Evolutionary conservation across 2,329 filamentous ascomycete species (phyloP).

Genomic region (Xylariaceae sp.): DNA sequence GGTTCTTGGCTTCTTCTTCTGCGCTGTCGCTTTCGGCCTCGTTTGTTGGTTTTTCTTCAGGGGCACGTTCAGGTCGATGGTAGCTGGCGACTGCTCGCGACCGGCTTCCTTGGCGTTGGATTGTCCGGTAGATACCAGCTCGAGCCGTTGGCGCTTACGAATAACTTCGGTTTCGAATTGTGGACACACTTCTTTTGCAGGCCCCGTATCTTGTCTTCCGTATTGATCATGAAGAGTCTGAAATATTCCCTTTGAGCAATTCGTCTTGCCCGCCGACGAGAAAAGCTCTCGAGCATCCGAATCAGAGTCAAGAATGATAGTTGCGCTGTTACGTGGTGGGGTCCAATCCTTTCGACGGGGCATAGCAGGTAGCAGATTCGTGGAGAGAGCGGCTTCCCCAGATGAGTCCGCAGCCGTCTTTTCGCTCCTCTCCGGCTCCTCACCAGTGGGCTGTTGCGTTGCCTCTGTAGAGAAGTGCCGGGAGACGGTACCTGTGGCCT

Average conservation of each 20-base stretch:
- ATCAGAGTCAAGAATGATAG: constrained; percentile 27
- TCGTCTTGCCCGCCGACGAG: constrained; percentile 21
- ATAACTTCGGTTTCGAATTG: constrained; percentile 30
- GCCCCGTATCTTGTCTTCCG: constrained; percentile 29
- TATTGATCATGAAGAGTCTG: constrained; percentile 40
- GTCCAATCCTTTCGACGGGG: constrained; percentile 62
- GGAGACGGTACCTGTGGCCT: constrained; percentile 30
- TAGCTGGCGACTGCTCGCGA: neutral
- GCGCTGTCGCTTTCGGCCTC: constrained; percentile 44
- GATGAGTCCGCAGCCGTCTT: neutral
- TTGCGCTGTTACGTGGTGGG: constrained; percentile 45
- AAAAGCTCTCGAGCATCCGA: constrained; percentile 30
- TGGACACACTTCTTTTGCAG: constrained; percentile 5
- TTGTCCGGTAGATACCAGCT: constrained; percentile 38
- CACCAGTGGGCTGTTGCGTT: constrained; percentile 8
- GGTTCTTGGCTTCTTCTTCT: constrained; percentile 67
- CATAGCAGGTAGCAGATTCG: constrained; percentile 41
- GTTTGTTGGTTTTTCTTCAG: constrained; percentile 25
- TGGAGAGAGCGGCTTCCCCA: neutral
- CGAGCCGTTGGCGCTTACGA: constrained; percentile 53
- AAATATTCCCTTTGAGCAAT: constrained; percentile 34
- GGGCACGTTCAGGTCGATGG: neutral
- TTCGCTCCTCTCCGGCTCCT: neutral
- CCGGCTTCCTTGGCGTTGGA: constrained; percentile 2
- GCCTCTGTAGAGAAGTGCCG: constrained; percentile 21